A percentile compares a stretch with the other conserved stretches of the same genome.
These are phyloP conservation scores for Dorcoceras hygrometricum DNA, from an alignment of 257 asterid species.

Conservation along the genomic window DNA sequence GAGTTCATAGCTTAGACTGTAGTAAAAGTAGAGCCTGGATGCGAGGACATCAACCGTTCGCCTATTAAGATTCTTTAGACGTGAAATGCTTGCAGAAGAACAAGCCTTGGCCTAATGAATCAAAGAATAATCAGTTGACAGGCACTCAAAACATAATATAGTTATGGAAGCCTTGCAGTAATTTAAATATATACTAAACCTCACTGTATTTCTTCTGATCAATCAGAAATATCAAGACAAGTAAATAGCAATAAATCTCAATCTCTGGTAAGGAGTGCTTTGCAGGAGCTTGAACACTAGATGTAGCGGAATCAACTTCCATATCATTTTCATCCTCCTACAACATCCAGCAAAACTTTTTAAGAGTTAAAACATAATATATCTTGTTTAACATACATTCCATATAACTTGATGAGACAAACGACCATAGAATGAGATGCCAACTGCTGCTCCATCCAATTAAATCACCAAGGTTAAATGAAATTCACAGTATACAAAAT, in stretches of 20 bases:
- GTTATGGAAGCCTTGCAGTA: neutral
- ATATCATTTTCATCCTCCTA: conserved; percentile 59
- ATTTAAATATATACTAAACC: conserved; percentile 36
- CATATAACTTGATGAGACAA: conserved; percentile 1
- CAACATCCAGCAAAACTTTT: conserved; percentile 24
- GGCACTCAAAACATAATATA: conserved; percentile 9
- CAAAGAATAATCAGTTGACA: conserved; percentile 20
- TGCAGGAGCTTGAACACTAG: conserved; percentile 45
- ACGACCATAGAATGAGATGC: conserved; percentile 1
- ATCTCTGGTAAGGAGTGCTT: conserved; percentile 66
- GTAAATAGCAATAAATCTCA: conserved; percentile 66
- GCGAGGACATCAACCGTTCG: conserved; percentile 76
- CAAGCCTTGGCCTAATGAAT: conserved; percentile 65
- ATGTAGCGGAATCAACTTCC: conserved; percentile 54
- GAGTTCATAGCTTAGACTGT: conserved; percentile 74
- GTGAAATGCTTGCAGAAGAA: conserved; percentile 70
- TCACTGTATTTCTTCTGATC: conserved; percentile 61
- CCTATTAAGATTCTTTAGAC: conserved; percentile 52
- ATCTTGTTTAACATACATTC: neutral
- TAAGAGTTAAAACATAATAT: neutral
- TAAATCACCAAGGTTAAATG: neutral
- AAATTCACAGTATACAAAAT: neutral
- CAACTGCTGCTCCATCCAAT: conserved; percentile 10
- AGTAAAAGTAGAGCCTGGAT: conserved; percentile 67
- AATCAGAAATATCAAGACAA: conserved; percentile 58